Evolutionary conservation across 148 eudicot species (phyloP).

Genomic region (Spergularia bocconei): DNA sequence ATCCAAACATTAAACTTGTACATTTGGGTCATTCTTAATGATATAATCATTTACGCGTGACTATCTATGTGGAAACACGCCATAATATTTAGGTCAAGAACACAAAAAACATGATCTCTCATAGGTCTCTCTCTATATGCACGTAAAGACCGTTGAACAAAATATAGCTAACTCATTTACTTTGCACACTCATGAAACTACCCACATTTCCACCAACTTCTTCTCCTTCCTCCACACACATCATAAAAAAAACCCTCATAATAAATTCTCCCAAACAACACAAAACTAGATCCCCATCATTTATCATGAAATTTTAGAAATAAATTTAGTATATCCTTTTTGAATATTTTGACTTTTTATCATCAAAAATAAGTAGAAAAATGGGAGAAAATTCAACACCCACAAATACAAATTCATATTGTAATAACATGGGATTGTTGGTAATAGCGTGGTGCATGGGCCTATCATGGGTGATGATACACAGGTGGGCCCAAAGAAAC

Average conservation of each 20-base stretch:
- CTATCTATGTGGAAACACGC: not conserved
- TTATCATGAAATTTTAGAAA: not conserved
- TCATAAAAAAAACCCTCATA: not conserved
- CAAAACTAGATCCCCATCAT: not conserved
- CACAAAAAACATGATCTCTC: constrained; percentile 15
- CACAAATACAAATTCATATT: not conserved
- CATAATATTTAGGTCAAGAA: not conserved
- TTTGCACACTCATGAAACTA: constrained; percentile 13
- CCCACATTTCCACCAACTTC: constrained; percentile 15
- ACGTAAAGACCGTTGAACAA: constrained; percentile 21
- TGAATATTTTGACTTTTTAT: not conserved
- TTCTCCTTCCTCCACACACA: not conserved
- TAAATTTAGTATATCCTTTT: not conserved
- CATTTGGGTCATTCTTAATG: no score
- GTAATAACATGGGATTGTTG: constrained; percentile 26
- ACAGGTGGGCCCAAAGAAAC: constrained; percentile 69
- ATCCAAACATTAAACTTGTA: no score
- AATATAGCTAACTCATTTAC: constrained; percentile 22
- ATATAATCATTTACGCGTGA: not conserved
- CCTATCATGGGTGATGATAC: constrained; percentile 68
- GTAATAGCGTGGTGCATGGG: constrained; percentile 33
- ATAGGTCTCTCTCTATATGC: not conserved
- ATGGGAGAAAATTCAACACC: not conserved
- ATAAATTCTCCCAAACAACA: not conserved
- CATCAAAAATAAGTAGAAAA: not conserved